Base-by-base conservation (phyloP, 345 rosid genomes). In the Lepidium sativum region DNA sequence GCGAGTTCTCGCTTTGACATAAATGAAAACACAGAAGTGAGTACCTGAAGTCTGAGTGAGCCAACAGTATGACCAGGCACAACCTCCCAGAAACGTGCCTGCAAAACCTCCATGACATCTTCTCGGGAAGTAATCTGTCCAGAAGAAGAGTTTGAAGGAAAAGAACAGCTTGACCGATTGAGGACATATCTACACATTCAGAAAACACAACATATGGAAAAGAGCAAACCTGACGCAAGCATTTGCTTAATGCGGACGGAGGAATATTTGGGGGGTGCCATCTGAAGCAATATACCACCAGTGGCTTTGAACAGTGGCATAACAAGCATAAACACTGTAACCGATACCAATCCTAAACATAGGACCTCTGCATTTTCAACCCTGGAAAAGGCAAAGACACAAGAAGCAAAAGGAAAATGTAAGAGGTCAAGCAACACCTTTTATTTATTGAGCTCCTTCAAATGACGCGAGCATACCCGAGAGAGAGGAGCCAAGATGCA, bases 401-500 rank as follows among this genome's bases (percentile, higher is more conserved):
- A 64, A 60, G 27, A 70, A 23, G 39, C 4, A n/a, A n/a, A 14
- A 18, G 44, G 51, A 43, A 52, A 35, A 8, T 45, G 43, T 49
- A 54, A 74, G 51, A 64, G 16, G 34, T 21, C 48, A 67, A 39
- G 60, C 20, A 53, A 54, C 21, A 66, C 67, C 4, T 20, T 61
- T 16, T 44, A 11, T 16, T 48, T 54, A 61, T 15, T 56, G 20
- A 27, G 47, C n/a, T 40, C 20, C 14, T 60, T 21, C 15, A 35
- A 50, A 57, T 29, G 69, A 72, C n/a, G 57, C 12, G 32, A 61
- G 54, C 50, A 51, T 84, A 90, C 99, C 99, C 97, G 1, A 94
- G 83, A 54, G 99, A 90, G 69, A 94, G 76, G 42, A 94, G 81
- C 99, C 99, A 94, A 33, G 97, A 90, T 55, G 99, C 99, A 73